Percentiles rank a stretch among this genome's conserved stretches.
These are phyloP conservation scores for Basipetospora chlamydospora DNA, from an alignment of 2,329 filamentous ascomycete species.

Conservation along the genomic window DNA sequence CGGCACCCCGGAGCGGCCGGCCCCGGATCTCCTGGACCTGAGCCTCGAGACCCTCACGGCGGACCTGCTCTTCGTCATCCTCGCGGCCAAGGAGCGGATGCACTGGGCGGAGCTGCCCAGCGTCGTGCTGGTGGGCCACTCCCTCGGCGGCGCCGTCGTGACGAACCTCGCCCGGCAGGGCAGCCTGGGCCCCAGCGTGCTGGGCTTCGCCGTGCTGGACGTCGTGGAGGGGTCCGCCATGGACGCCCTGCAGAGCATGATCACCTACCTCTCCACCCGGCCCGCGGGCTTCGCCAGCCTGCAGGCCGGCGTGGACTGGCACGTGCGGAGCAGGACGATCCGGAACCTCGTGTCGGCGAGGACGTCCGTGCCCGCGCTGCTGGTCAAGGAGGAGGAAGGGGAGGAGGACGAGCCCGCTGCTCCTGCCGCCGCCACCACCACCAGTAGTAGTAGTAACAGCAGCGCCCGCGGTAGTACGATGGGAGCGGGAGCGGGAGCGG, in stretches of 20 bases:
- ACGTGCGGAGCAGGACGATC: slow-evolving; percentile 75
- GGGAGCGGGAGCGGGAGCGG: no score
- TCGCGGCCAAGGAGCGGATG: slow-evolving; percentile 52
- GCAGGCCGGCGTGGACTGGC: slow-evolving; percentile 80
- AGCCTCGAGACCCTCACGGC: slow-evolving; percentile 55
- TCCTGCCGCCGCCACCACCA: no score
- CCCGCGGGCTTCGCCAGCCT: slow-evolving; percentile 66
- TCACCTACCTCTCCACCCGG: slow-evolving; percentile 71
- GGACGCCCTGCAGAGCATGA: slow-evolving; percentile 89
- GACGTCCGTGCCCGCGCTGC: slow-evolving; percentile 70
- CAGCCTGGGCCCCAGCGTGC: slow-evolving; percentile 48
- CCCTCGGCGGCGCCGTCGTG: slow-evolving; percentile 80
- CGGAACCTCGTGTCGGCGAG: slow-evolving; percentile 72
- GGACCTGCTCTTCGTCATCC: slow-evolving; percentile 59
- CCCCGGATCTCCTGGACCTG: slow-evolving; percentile 40
- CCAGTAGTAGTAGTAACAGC: no score
- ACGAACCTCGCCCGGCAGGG: slow-evolving; percentile 62
- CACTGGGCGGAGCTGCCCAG: slow-evolving; percentile 60
- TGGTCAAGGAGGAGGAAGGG: slow-evolving; percentile 32
- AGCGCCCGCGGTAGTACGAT: no score
- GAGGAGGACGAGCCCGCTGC: slow-evolving; percentile 7
- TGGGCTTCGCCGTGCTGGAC: slow-evolving; percentile 84
- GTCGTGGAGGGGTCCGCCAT: slow-evolving; percentile 94
- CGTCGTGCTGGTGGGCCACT: slow-evolving; percentile 77
- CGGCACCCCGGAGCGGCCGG: not conserved